phyloP scores from a whole-genome alignment of 495 filamentous ascomycete species.

The Podospora pseudocomata region DNA sequence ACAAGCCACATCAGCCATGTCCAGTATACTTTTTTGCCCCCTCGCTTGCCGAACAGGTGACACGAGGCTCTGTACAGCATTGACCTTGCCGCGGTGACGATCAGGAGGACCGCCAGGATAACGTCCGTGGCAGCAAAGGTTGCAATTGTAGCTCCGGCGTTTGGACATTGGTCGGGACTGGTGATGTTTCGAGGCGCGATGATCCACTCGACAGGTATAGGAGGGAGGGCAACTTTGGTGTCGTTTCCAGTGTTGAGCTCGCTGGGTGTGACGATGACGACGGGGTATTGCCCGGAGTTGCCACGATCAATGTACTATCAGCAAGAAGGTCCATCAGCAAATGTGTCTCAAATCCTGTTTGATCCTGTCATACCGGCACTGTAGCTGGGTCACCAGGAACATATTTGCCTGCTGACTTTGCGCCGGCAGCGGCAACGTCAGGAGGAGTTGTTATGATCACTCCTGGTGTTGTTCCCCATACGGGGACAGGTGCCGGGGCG shows the following conservation, averaged over 20 bases:
- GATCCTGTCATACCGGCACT: background rate
- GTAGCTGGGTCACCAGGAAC: background rate
- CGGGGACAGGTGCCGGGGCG: background rate
- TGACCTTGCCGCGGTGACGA: background rate
- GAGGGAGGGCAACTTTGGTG: background rate
- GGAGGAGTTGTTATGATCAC: background rate
- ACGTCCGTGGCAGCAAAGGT: background rate
- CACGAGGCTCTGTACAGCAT: background rate
- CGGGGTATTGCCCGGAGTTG: background rate
- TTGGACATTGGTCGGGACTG: slow-evolving; percentile 6
- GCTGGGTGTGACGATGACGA: background rate
- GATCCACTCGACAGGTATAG: slow-evolving; percentile 8
- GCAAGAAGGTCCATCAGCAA: no score
- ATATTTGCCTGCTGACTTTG: background rate
- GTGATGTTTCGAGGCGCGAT: slow-evolving; percentile 7
- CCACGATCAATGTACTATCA: background rate
- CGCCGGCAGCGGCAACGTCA: background rate
- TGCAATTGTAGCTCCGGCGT: background rate
- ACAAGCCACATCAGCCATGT: background rate
- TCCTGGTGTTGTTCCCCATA: background rate
- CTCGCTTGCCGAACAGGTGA: background rate
- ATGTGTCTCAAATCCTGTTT: no score
- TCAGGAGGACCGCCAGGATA: background rate
- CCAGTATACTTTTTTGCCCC: background rate
- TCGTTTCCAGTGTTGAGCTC: background rate